Evolutionary conservation across 495 filamentous ascomycete genomes (phyloP).

Genomic region (Neurospora sp.): DNA sequence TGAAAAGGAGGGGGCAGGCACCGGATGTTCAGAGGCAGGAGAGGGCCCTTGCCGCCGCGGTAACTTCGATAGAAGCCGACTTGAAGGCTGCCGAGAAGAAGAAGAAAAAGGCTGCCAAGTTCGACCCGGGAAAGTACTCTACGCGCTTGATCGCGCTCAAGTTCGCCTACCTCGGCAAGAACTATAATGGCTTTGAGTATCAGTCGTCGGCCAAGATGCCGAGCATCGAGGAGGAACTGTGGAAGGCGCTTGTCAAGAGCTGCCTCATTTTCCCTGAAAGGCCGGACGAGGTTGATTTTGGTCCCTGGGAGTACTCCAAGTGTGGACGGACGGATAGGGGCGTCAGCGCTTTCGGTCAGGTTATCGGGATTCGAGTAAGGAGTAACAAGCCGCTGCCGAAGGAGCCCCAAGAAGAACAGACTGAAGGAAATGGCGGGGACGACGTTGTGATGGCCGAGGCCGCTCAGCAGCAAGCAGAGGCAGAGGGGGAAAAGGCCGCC

Average conservation of each 20-base stretch:
- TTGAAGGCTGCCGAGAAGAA: slow-evolving; percentile 8
- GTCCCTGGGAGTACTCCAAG: slow-evolving; percentile 80
- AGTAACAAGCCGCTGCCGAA: slow-evolving; percentile 53
- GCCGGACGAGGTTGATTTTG: slow-evolving; percentile 52
- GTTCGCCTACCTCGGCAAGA: slow-evolving; percentile 82
- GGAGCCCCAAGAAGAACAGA: slow-evolving; percentile 1
- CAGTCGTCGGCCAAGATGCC: slow-evolving; percentile 54
- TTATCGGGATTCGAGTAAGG: slow-evolving; percentile 71
- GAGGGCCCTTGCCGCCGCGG: not conserved
- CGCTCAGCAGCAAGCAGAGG: not conserved
- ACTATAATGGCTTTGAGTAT: slow-evolving; percentile 87
- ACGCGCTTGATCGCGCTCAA: slow-evolving; percentile 85
- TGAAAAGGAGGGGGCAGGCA: slow-evolving; percentile 16
- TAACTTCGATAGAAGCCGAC: slow-evolving; percentile 4
- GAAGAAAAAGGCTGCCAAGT: slow-evolving; percentile 19
- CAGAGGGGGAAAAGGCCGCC: not conserved
- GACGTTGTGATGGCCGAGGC: not conserved
- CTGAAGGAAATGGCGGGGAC: not conserved
- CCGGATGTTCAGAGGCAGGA: not conserved
- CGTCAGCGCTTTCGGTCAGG: slow-evolving; percentile 95
- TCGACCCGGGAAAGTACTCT: slow-evolving; percentile 71
- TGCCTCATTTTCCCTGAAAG: slow-evolving; percentile 67
- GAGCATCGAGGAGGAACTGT: slow-evolving; percentile 84
- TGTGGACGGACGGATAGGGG: slow-evolving; percentile 88
- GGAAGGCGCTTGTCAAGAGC: slow-evolving; percentile 74